A percentile compares a stretch with the other conserved stretches of the same genome.
These are phyloP conservation scores for Buddleja alternifolia DNA, from an alignment of 257 asterid genomes.

Conservation along the genomic window DNA sequence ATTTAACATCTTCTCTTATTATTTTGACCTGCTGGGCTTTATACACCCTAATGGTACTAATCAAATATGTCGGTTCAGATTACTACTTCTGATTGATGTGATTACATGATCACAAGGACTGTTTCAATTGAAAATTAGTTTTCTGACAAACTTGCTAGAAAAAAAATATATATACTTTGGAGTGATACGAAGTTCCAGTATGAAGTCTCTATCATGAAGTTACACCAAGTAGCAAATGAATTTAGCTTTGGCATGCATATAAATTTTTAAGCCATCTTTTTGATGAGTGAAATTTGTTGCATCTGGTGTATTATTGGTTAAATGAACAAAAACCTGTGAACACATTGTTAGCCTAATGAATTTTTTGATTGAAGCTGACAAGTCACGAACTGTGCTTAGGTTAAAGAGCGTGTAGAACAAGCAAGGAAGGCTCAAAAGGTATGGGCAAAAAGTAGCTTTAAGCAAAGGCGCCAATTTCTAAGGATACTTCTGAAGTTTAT, in stretches of 20 bases:
- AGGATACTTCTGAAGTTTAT: slow-evolving; percentile 96
- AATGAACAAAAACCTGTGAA: slow-evolving; percentile 14
- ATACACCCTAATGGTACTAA: slow-evolving; percentile 6
- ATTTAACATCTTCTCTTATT: not conserved
- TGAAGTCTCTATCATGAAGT: slow-evolving; percentile 4
- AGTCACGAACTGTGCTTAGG: slow-evolving; percentile 49
- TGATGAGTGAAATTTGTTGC: slow-evolving; percentile 6
- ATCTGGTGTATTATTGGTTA: slow-evolving; percentile 14
- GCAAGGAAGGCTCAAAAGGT: slow-evolving; percentile 90
- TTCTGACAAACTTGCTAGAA: slow-evolving; percentile 19
- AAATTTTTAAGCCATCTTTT: slow-evolving; percentile 7
- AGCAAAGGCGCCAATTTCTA: slow-evolving; percentile 93
- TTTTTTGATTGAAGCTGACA: slow-evolving; percentile 30
- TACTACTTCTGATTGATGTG: slow-evolving; percentile 12
- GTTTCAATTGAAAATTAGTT: slow-evolving; percentile 5
- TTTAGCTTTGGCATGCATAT: not conserved
- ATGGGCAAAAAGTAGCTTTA: slow-evolving; percentile 96
- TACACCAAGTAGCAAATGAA: not conserved
- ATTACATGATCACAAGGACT: not conserved
- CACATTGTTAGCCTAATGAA: slow-evolving; percentile 1
- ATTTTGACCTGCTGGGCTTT: slow-evolving; percentile 15
- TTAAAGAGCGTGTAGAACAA: slow-evolving; percentile 84
- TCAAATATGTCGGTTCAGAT: slow-evolving; percentile 16
- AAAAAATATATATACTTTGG: not conserved
- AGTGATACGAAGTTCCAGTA: slow-evolving; percentile 6